Conservation (phyloP, 192 early-diverging fungal genomes). For the Backusella westeae region DNA sequence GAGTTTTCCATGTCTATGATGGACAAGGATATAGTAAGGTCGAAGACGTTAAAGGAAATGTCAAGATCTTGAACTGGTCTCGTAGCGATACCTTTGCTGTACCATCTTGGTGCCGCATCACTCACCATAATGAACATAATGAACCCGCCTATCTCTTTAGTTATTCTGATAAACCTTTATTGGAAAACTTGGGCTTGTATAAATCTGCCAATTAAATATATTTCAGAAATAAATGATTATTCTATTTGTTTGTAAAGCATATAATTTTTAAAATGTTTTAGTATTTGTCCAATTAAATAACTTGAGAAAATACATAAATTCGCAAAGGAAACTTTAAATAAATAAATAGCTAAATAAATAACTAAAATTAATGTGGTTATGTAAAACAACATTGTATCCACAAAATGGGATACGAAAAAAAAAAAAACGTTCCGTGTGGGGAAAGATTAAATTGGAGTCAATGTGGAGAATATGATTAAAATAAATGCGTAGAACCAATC, state of each 20-base stretch:
- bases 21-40: constrained; percentile 8
- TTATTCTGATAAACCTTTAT: constrained; percentile 14
- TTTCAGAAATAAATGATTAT: background rate
- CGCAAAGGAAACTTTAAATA: background rate
- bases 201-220: background rate
- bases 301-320: background rate
- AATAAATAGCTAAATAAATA: no score
- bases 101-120: background rate
- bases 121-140: background rate
- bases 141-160: constrained; percentile 12
- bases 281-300: background rate
- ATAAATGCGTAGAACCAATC: background rate
- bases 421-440: background rate
- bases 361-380: background rate
- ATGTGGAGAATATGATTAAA: background rate
- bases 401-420: background rate
- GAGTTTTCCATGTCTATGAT: constrained; percentile 12
- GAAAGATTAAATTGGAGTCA: background rate
- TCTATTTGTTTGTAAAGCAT: background rate
- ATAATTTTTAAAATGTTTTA: background rate
- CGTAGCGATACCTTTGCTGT: constrained; percentile 12
- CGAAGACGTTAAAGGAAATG: constrained; percentile 3
- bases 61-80: constrained; percentile 2
- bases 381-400: background rate
- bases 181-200: constrained; percentile 11